Evolutionary conservation across 2,329 filamentous ascomycete genomes (phyloP), one percentile per base, ranked within the genome.

Genomic region (Fusarium sp.): DNA sequence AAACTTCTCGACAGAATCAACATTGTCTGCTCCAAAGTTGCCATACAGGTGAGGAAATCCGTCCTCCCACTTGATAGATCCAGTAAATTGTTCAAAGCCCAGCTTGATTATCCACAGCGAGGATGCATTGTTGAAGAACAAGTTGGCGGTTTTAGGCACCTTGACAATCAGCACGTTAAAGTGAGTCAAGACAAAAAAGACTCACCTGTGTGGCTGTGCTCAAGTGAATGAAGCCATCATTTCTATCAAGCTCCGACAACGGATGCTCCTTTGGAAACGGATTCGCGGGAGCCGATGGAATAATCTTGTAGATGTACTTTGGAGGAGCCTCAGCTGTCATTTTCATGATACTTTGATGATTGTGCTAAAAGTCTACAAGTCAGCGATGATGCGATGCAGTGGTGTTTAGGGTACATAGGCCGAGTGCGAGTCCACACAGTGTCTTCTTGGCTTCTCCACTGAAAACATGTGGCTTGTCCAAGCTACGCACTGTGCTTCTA

Each of bases 141-240:
- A 76, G 62, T 77, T 77, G 7, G 81, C 80, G 1, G 83, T 85
- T 33, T 77, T 76, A 20, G 83, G 83, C 27, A 84, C 76, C 83
- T 85, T 11, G 7, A 11, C 3, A 9, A 8, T 72, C 36, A 69
- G 55, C 29, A 16, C 6, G 3, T 1, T 14, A 3, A 11, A 31
- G 31, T 18, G 10, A 10, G 4, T 1, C 2, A 46, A 42, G 62
- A 23, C 8, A 16, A 36, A 38, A 46, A 55, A 29, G 9, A 44
- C 36, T 71, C 74, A 85, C 85, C 80, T 90, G 88, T 36, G 78
- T 77, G 2, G 84, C 81, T 0, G 84, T 86, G 74, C 87, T 89
- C 14, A 90, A 76, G 70, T 90, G 88, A 31, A 90, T 80, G 77
- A 88, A 90, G 53, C 87, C 87, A 73, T 90, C 87, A 34, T 85